Evolutionary conservation across 805 yeast species (phyloP), one percentile per base, ranked within the genome.

Genomic region (Saturnispora halmiae): DNA sequence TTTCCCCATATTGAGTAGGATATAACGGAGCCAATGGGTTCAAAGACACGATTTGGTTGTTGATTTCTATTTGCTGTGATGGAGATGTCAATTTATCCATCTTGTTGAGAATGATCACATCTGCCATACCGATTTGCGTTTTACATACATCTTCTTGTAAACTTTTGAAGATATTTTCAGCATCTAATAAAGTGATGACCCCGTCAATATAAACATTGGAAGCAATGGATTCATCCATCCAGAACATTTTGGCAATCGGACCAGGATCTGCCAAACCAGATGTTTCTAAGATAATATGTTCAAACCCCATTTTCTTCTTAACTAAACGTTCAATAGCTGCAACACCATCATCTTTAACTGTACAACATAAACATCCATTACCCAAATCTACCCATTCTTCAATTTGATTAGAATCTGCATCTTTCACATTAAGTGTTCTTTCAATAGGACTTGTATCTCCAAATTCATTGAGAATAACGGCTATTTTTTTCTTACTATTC

Each of bases 181-280:
- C 57, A 56, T 90, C 97, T 31, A 92, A 65, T 2, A 90, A 96
- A 0, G 96, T 82, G 11, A 92, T 72, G 4, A 90, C 85, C 0
- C 95, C 95, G 59, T 90, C 97, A 25, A 92, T 79, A 56, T 84
- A 83, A 2, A 92, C 86, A 49, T 78, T 79, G 4, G 95, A 79
- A 13, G 79, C 71, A 43, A 92, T 66, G 0, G 88, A 96, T 19
- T 84, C 90, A 58, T 92, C 98, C 24, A 88, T 69, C 98, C 98
- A 92, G 61, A 92, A 92, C 96, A 90, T 90, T 48, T 79, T 75
- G 4, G 96, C 96, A 21, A 92, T 86, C 0, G 97, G 97, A 0
- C 88, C 96, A 0, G 98, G 98, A 55, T 92, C 97, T 0, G 98
- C 98, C 13, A 92, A 71, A 0, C 98, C 98, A 0, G 95, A 86